Percentiles rank a stretch among this genome's conserved stretches.
These are phyloP conservation scores for Megacollybia marginata DNA, from an alignment of 768 basidiomycete genomes.

Conservation along the genomic window DNA sequence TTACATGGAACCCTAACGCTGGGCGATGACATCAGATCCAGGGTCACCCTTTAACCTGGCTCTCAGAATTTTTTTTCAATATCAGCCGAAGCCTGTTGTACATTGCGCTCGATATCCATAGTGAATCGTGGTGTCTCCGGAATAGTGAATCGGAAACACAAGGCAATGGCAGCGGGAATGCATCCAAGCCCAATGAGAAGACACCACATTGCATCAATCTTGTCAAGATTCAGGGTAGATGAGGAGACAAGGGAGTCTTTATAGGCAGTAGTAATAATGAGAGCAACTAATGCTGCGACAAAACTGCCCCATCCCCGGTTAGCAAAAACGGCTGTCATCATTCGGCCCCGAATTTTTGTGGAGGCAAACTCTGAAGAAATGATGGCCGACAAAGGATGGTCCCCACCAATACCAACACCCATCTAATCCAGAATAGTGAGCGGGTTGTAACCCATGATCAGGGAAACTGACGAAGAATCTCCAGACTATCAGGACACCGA, in stretches of 20 bases:
- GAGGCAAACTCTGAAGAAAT: slow-evolving; percentile 88
- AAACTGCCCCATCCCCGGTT: slow-evolving; percentile 86
- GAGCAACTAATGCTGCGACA: slow-evolving; percentile 55
- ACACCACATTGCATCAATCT: slow-evolving; percentile 79
- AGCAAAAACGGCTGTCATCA: slow-evolving; percentile 88
- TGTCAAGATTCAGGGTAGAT: slow-evolving; percentile 26
- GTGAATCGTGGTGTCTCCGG: slow-evolving; percentile 89
- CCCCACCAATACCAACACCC: slow-evolving; percentile 84
- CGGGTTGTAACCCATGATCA: neutral
- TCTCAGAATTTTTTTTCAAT: slow-evolving; percentile 61
- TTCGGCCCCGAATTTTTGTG: slow-evolving; percentile 66
- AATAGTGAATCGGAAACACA: slow-evolving; percentile 91
- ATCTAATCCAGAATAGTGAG: slow-evolving; percentile 32
- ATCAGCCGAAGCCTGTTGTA: slow-evolving; percentile 67
- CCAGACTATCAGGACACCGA: slow-evolving; percentile 79
- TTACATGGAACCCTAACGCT: no score
- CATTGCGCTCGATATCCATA: slow-evolving; percentile 86
- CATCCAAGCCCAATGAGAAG: slow-evolving; percentile 84
- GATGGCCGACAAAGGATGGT: slow-evolving; percentile 80
- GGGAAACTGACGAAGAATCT: slow-evolving; percentile 52
- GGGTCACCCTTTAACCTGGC: slow-evolving; percentile 39
- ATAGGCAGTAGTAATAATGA: slow-evolving; percentile 61
- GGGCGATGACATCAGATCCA: slow-evolving; percentile 47
- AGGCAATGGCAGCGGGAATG: slow-evolving; percentile 73
- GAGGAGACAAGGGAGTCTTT: slow-evolving; percentile 45